These are phyloP conservation scores for Vanderwaltozyma verrucispora DNA, from an alignment of 805 yeast species.

Conservation along the genomic window DNA sequence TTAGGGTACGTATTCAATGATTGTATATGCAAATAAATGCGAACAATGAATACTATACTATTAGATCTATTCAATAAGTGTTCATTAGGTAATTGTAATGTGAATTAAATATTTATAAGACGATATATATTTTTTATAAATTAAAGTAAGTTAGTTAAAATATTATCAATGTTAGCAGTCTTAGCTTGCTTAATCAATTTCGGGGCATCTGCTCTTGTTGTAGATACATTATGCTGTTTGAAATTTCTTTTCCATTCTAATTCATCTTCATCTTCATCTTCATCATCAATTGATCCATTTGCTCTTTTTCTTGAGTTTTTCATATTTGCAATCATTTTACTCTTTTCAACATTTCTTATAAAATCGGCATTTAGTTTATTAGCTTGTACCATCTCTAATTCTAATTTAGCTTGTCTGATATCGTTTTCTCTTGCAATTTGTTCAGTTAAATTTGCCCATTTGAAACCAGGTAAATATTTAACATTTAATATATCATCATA, in stretches of 20 bases:
- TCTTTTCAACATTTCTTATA: slow-evolving; percentile 72
- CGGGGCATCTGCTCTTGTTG: slow-evolving; percentile 56
- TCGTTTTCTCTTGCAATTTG: slow-evolving; percentile 89
- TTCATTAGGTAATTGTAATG: no score
- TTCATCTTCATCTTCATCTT: slow-evolving; percentile 22
- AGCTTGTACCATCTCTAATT: slow-evolving; percentile 84
- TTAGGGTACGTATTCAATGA: no score
- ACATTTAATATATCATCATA: slow-evolving; percentile 91
- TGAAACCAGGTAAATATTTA: slow-evolving; percentile 82
- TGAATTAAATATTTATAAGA: not conserved
- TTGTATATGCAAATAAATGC: no score
- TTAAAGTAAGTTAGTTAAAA: slow-evolving; percentile 44
- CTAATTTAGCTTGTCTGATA: slow-evolving; percentile 74
- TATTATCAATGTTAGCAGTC: slow-evolving; percentile 31
- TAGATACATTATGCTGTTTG: slow-evolving; percentile 58
- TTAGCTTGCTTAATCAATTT: slow-evolving; percentile 32
- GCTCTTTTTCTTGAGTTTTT: slow-evolving; percentile 27
- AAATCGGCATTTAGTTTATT: slow-evolving; percentile 77
- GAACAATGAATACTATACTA: no score
- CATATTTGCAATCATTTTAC: slow-evolving; percentile 69
- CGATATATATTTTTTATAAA: not conserved
- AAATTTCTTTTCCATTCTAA: slow-evolving; percentile 45
- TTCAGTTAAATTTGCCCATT: slow-evolving; percentile 90
- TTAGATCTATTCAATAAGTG: no score
- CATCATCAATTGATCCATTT: slow-evolving; percentile 16